Percentiles rank a stretch among this genome's conserved stretches.
These are phyloP conservation scores for Apiospora koreana DNA, from an alignment of 2,329 filamentous ascomycete species.

Conservation along the genomic window DNA sequence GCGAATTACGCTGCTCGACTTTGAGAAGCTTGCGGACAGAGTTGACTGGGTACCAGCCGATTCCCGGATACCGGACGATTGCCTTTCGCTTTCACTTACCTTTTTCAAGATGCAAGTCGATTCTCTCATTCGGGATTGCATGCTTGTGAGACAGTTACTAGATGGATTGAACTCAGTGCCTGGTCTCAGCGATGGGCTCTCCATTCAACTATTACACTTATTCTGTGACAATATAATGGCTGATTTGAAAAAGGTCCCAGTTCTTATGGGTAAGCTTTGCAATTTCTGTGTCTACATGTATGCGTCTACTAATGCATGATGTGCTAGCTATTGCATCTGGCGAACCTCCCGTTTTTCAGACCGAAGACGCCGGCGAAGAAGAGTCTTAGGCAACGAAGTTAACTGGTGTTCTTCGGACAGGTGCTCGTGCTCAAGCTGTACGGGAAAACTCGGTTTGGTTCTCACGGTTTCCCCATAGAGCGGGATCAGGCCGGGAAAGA, in stretches of 20 bases:
- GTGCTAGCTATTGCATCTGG: no score
- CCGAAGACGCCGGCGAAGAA: background rate
- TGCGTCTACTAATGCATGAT: no score
- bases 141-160: background rate
- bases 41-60: background rate
- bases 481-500: background rate
- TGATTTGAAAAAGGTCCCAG: no score
- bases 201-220: no score
- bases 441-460: no score
- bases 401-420: background rate
- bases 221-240: no score
- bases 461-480: no score
- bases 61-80: background rate
- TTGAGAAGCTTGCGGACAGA: background rate
- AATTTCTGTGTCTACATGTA: no score
- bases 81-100: background rate
- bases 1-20: background rate
- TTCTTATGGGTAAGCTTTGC: no score
- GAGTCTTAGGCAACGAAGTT: no score
- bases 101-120: background rate
- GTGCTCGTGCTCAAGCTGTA: background rate
- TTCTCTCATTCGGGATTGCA: background rate
- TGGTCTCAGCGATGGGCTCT: background rate
- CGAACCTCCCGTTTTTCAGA: no score
- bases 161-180: background rate